Evolutionary conservation across 2,329 filamentous ascomycete genomes (phyloP).

Genomic region (Camillea tinctor): DNA sequence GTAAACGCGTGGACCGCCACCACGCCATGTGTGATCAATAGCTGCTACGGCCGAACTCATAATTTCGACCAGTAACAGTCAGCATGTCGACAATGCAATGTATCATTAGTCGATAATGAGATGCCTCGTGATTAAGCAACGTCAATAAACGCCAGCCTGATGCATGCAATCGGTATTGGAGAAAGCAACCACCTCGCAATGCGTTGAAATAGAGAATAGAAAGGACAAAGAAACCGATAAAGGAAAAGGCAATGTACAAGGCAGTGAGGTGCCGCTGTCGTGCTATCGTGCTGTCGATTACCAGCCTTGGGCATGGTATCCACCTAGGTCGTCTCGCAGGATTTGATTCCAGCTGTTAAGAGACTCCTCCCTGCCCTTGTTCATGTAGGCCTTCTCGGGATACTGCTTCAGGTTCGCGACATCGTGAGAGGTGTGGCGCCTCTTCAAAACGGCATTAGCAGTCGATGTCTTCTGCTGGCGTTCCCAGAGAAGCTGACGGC

Average conservation of each 20-base stretch:
- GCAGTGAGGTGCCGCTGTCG: constrained; percentile 23
- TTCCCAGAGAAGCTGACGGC: constrained; percentile 91
- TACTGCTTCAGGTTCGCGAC: constrained; percentile 84
- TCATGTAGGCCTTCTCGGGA: constrained; percentile 63
- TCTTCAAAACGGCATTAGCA: constrained; percentile 83
- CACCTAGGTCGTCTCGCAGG: constrained; percentile 74
- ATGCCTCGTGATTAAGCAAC: constrained; percentile 29
- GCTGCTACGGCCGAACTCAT: constrained; percentile 14
- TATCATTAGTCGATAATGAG: constrained; percentile 24
- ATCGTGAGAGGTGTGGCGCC: constrained; percentile 86
- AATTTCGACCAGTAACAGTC: constrained; percentile 10
- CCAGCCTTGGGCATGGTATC: constrained; percentile 86
- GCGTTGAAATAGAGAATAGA: constrained; percentile 28
- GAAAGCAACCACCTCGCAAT: constrained; percentile 34
- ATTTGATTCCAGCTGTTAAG: constrained; percentile 82
- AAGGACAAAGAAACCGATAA: constrained; percentile 1
- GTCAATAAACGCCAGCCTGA: constrained; percentile 31
- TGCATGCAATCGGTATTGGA: constrained; percentile 35
- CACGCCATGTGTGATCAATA: constrained; percentile 12
- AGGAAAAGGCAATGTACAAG: constrained; percentile 23
- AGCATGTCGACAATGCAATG: constrained; percentile 16
- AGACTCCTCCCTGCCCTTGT: constrained; percentile 55
- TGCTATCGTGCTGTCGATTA: constrained; percentile 40
- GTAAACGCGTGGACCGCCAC: constrained; percentile 19
- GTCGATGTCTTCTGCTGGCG: constrained; percentile 91